Percentiles rank a stretch among this genome's conserved stretches.
These are phyloP conservation scores for Allantophomopsis lycopodina DNA, from an alignment of 2,329 filamentous ascomycete species.

Conservation along the genomic window DNA sequence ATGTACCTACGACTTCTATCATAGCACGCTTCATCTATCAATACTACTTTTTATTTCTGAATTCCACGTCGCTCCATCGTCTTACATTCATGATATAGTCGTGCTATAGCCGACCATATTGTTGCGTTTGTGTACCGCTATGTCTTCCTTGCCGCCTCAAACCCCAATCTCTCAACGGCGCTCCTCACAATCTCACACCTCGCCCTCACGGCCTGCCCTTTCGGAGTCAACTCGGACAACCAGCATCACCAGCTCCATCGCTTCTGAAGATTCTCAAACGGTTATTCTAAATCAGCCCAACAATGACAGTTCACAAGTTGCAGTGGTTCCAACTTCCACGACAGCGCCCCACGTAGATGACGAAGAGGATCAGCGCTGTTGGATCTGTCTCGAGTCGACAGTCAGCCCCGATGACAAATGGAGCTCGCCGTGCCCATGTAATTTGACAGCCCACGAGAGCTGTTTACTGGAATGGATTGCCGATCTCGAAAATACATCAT, in stretches of 20 bases:
- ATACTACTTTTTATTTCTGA: too few relatives aligned
- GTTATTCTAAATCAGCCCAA: neutral
- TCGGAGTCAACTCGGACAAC: too few relatives aligned
- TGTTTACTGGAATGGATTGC: conserved; percentile 88
- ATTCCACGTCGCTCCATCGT: too few relatives aligned
- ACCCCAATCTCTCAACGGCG: too few relatives aligned
- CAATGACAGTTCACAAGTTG: neutral
- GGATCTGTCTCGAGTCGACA: conserved; percentile 46
- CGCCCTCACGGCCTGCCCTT: too few relatives aligned
- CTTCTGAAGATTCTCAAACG: neutral
- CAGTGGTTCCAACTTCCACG: neutral
- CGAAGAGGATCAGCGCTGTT: conserved; percentile 32
- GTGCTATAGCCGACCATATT: too few relatives aligned
- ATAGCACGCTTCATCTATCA: too few relatives aligned
- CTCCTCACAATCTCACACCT: too few relatives aligned
- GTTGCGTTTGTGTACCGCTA: too few relatives aligned
- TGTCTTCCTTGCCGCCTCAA: too few relatives aligned
- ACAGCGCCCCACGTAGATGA: conserved; percentile 4
- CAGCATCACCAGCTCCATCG: neutral
- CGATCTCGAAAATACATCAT: conserved; percentile 61
- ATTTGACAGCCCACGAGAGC: conserved; percentile 77
- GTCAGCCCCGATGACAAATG: conserved; percentile 39
- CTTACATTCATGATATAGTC: too few relatives aligned
- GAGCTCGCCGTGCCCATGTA: conserved; percentile 84
- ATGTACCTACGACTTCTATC: too few relatives aligned